phyloP scores from a whole-genome alignment of 345 rosid genomes.

The Eucalyptus lansdowneana region DNA sequence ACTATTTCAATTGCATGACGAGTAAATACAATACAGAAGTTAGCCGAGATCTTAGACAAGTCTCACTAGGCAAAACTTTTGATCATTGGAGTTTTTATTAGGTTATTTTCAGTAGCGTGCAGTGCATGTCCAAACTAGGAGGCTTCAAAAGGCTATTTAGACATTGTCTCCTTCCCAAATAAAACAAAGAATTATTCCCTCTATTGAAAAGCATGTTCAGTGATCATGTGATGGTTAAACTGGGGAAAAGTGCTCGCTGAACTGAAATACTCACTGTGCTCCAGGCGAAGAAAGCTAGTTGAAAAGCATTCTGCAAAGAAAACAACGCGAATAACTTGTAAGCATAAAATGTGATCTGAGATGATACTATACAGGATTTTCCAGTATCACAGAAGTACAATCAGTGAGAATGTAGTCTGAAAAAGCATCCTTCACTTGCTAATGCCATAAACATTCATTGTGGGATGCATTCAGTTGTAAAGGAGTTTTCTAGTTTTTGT shows the following conservation, averaged over 20 bases:
- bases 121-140: neutral
- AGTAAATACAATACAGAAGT: neutral
- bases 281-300: conserved; percentile 80
- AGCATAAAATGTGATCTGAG: neutral
- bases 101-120: neutral
- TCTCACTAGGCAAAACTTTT: neutral
- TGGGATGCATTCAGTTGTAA: neutral
- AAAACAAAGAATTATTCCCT: neutral
- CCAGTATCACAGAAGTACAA: neutral
- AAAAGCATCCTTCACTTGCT: neutral
- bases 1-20: neutral
- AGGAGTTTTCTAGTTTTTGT: neutral
- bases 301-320: conserved; percentile 70
- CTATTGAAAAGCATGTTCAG: neutral
- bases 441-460: neutral
- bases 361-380: neutral
- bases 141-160: neutral
- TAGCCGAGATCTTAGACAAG: neutral
- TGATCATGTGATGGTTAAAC: neutral
- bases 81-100: neutral
- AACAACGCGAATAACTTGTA: neutral
- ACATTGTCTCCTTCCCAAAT: neutral
- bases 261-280: conserved; percentile 36
- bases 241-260: neutral
- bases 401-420: neutral